Evolutionary conservation across 164 flowering plant genomes (phyloP), one percentile per base, ranked within the genome.

Genomic region (Magnolia officinalis): DNA sequence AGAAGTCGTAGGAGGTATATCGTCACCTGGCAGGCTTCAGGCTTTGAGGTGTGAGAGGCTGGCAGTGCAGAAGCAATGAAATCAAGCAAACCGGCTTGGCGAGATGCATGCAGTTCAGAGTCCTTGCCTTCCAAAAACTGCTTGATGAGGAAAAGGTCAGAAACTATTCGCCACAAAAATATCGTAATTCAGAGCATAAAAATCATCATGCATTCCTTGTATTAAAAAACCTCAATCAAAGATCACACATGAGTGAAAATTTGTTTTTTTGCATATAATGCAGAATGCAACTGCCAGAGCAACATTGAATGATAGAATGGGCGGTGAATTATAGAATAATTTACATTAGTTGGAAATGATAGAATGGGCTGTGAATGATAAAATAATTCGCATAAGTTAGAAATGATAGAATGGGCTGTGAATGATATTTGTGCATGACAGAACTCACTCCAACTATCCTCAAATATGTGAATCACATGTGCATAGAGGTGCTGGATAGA

Each of bases 61-160:
- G 98, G 98, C 79, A 95, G 81, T 21, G 97, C 93, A 79, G 96
- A 88, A 78, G 98, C 94, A 80, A 95, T 90, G 81, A 93, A 95
- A 88, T 95, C 97, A 76, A 93, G 88, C 75, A 95, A 80, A 81
- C 98, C 97, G 77, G 96, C 95, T 88, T 90, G 96, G 75, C 97
- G 95, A 79, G 94, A 84, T 81, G 92, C 97, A 75, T 90, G 93
- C 78, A 95, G 87, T 84, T 91, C 97, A 72, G 89, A 87, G 50
- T 95, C 97, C 83, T 83, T 95, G 78, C 95, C 95, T 63, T 95
- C 98, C 87, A 93, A 76, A 82, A 86, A 95, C 97, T 95, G 78
- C 72, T 74, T 67, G 59, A 79, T 68, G 76, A 80, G 73, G 58
- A 29, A 67, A 73, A 11, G 59, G 6, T 51, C 23, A 75, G 63